These are phyloP conservation scores for Candida oleophila DNA, from an alignment of 805 yeast species.

Conservation along the genomic window DNA sequence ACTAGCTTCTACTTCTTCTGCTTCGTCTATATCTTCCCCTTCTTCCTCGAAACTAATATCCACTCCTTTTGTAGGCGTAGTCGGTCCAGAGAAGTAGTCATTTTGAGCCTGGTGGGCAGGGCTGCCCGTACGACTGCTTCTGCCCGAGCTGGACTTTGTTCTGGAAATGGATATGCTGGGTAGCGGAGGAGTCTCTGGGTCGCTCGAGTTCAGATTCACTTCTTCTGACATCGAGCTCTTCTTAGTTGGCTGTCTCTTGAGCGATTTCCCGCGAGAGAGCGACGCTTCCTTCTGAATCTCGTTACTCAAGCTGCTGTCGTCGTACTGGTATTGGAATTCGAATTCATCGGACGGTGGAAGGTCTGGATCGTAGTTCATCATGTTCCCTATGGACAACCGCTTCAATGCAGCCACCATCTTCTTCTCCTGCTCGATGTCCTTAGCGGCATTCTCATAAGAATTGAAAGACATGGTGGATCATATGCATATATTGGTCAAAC, in stretches of 20 bases:
- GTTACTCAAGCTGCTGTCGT: neutral
- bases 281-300: neutral
- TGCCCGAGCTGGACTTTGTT: no score
- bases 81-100: neutral
- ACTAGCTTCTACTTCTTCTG: neutral
- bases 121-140: neutral
- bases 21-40: neutral
- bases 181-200: conserved; percentile 16
- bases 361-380: conserved; percentile 67
- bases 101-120: neutral
- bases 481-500: no score
- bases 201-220: conserved; percentile 19
- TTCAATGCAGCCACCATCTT: conserved; percentile 73
- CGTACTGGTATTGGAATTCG: conserved; percentile 24
- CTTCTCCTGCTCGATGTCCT: conserved; percentile 73
- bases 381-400: conserved; percentile 67
- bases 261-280: conserved; percentile 6
- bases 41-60: neutral
- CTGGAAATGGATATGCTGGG: conserved; percentile 7
- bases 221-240: conserved; percentile 10
- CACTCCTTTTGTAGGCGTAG: neutral
- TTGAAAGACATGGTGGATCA: conserved; percentile 9
- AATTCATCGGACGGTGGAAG: conserved; percentile 46
- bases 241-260: conserved; percentile 4
- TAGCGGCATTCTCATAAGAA: conserved; percentile 55